Conservation (phyloP, 106 monocot species). For the Phalaenopsis equestris region DNA sequence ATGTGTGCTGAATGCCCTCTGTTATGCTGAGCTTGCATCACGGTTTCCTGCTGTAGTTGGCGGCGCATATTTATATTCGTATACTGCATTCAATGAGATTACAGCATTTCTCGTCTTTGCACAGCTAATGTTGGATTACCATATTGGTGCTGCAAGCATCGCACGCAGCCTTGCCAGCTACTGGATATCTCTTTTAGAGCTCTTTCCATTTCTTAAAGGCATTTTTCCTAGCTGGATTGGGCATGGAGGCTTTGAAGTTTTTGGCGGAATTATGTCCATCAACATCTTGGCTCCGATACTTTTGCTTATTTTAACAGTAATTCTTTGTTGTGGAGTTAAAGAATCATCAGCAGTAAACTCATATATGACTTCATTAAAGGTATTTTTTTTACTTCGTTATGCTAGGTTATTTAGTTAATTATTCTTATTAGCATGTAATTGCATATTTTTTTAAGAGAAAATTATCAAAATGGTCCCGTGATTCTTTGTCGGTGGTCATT, state of each 20-base stretch:
- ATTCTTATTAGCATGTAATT: conserved; percentile 30
- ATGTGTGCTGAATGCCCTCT: conserved; percentile 82
- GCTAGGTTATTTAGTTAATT: not conserved
- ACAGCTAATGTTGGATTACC: conserved; percentile 94
- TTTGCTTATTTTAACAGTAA: conserved; percentile 53
- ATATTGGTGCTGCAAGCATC: conserved; percentile 97
- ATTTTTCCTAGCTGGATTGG: conserved; percentile 84
- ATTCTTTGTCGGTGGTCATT: too few species aligned
- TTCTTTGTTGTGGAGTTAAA: conserved; percentile 85
- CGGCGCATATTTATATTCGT: conserved; percentile 92
- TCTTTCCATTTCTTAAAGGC: conserved; percentile 75
- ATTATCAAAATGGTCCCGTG: too few species aligned
- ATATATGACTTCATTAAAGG: conserved; percentile 81
- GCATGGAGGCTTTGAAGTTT: conserved; percentile 71
- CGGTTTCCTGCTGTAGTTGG: conserved; percentile 93
- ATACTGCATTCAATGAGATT: conserved; percentile 89
- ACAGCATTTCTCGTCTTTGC: conserved; percentile 91
- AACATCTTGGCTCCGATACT: conserved; percentile 86
- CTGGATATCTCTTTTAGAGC: conserved; percentile 62
- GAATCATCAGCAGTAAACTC: conserved; percentile 84
- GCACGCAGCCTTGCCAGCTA: conserved; percentile 91
- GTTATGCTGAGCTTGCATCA: conserved; percentile 93
- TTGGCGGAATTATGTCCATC: conserved; percentile 79
- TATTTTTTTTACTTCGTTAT: conserved; percentile 13
- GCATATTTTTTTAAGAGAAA: not conserved